Evolutionary conservation across 2,329 filamentous ascomycete species (phyloP), one percentile per base, ranked within the genome.

Genomic region (Fonsecaea erecta): DNA sequence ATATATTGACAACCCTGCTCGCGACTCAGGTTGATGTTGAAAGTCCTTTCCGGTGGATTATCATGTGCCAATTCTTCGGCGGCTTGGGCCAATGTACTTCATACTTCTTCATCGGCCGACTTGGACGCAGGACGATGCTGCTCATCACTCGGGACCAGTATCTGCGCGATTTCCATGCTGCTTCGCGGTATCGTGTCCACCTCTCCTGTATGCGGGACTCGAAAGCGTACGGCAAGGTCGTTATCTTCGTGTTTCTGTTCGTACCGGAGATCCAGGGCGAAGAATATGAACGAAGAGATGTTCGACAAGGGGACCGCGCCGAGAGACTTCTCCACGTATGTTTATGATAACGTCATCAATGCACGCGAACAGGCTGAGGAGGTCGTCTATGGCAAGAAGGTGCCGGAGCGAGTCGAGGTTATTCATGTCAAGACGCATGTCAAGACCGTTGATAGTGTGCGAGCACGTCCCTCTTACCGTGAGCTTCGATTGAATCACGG

Each of bases 231-330:
- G 37, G 37, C 16, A 40, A 40, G n/a, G 37, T 40, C 5, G 37
- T 40, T 3, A 40, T 59, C 11, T 66, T 52, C 34, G 46, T 60
- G 11, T 66, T 18, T 21, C 53, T 66, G 24, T 85, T 78, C 73
- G 73, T 85, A 0, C 84, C 84, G 0, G 84, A 86, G 71, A 82
- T 83, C 53, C 84, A 84, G 72, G 81, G 78, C 2, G 83, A 83
- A 72, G 82, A 86, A n/a, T n/a, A n/a, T n/a, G 68, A 84, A 85
- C 64, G 83, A 85, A 59, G 82, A 85, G 68, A 85, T 86, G 82
- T 80, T 81, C 73, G 64, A 32, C 40, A 18, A 51, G 24, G 30
- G 51, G 11, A 26, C 46, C 8, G 26, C 54, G 14, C 24, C 35
- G 1, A 40, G 37, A 8, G 37, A 40, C 8, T 40, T 40, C 16